phyloP scores from a whole-genome alignment of 169 alveolate species.

The Eimeria tenella region DNA sequence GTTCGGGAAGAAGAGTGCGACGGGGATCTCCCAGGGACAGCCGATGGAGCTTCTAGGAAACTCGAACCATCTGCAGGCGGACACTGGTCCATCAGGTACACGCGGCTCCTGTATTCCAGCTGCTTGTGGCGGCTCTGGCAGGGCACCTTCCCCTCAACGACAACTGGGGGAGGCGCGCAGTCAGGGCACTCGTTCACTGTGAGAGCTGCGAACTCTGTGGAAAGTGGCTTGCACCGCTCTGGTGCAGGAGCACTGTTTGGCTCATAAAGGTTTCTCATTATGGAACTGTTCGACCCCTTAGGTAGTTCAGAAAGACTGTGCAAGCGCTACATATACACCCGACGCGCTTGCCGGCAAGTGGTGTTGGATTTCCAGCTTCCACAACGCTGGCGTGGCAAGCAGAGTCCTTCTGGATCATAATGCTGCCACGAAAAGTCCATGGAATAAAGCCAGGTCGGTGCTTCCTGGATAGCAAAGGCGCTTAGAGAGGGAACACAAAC shows the following conservation, averaged over 20 bases:
- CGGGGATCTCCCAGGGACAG: background rate
- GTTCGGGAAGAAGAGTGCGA: constrained; percentile 30
- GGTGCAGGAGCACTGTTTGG: background rate
- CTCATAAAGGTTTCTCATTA: background rate
- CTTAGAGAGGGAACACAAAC: too few relatives aligned
- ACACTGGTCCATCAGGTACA: background rate
- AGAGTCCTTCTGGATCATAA: background rate
- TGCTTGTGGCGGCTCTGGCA: background rate
- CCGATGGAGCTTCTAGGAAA: background rate
- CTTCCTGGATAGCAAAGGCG: background rate
- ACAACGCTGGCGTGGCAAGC: background rate
- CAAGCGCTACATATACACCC: background rate
- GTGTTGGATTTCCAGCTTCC: background rate
- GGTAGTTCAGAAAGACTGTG: background rate
- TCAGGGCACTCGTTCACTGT: background rate
- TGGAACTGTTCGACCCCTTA: background rate
- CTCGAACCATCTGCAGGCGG: background rate
- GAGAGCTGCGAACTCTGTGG: background rate
- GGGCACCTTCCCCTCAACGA: constrained; percentile 3
- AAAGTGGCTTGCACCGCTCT: background rate
- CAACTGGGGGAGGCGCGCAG: background rate
- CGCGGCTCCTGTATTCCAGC: background rate
- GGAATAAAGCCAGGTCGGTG: background rate
- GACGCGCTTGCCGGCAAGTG: background rate
- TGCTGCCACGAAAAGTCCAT: background rate